Percentiles rank a stretch among this genome's conserved stretches.
Evolutionary conservation across 352 stramenopile species (phyloP).

Genomic region (Phytophthora macrochlamydospora): DNA sequence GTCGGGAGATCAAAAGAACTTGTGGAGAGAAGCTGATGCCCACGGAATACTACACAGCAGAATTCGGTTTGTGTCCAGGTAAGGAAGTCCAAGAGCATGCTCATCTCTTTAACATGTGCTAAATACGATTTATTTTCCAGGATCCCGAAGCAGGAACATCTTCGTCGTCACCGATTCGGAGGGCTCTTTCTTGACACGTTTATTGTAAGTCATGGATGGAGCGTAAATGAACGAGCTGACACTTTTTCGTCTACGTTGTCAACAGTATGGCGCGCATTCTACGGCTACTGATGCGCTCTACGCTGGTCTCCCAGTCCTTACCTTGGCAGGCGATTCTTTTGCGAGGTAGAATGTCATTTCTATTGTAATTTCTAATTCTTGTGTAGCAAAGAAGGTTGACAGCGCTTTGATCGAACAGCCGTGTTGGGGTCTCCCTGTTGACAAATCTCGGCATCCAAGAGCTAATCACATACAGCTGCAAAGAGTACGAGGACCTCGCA

Average conservation of each 20-base stretch:
- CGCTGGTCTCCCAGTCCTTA: conserved; percentile 88
- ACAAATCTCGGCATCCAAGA: conserved; percentile 39
- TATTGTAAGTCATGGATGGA: conserved; percentile 39
- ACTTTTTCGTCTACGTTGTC: too few species aligned
- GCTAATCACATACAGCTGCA: conserved; percentile 46
- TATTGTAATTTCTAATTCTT: too few species aligned
- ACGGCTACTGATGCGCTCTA: conserved; percentile 91
- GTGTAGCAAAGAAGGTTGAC: background rate
- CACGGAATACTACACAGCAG: conserved; percentile 52
- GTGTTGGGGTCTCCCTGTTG: conserved; percentile 55
- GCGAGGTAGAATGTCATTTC: conserved; percentile 36
- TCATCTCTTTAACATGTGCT: conserved; percentile 1
- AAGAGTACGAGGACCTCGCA: conserved; percentile 61
- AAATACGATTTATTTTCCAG: conserved; percentile 21
- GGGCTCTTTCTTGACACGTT: conserved; percentile 94
- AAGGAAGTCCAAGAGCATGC: background rate
- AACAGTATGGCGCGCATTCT: conserved; percentile 92
- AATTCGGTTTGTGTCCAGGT: conserved; percentile 65
- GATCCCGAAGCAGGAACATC: conserved; percentile 76
- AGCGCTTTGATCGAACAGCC: conserved; percentile 26
- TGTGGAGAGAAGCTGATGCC: conserved; percentile 52
- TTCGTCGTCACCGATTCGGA: conserved; percentile 65
- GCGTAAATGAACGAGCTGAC: background rate
- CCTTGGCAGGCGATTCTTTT: conserved; percentile 69
- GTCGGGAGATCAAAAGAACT: conserved; percentile 49